Percentiles rank a stretch among this genome's conserved stretches.
phyloP scores from a whole-genome alignment of 2,329 filamentous ascomycete species.

The Neofusicoccum sp. region DNA sequence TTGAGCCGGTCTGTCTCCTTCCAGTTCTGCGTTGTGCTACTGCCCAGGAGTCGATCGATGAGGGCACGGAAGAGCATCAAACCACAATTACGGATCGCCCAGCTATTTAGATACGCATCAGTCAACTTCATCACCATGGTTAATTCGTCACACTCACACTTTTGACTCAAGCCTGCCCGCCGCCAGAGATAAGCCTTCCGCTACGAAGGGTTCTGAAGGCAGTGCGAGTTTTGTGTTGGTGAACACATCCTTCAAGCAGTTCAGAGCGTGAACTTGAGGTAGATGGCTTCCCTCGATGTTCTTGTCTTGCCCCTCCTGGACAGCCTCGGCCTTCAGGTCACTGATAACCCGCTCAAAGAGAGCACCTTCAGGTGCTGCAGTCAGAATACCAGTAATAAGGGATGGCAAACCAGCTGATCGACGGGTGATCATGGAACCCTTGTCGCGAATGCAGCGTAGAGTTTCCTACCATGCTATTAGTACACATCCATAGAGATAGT shows the following conservation, averaged over 20 bases:
- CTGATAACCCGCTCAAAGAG: constrained; percentile 68
- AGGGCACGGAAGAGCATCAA: constrained; percentile 85
- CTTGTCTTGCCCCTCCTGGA: constrained; percentile 51
- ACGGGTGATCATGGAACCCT: constrained; percentile 78
- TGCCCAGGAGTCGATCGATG: constrained; percentile 65
- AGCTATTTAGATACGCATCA: constrained; percentile 51
- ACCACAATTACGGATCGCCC: constrained; percentile 94
- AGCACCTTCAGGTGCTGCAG: constrained; percentile 58
- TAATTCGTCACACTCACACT: constrained; percentile 54
- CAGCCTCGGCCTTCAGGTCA: constrained; percentile 63
- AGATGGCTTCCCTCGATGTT: constrained; percentile 62
- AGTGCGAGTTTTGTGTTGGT: constrained; percentile 77
- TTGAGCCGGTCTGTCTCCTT: constrained; percentile 47
- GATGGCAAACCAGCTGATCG: constrained; percentile 91
- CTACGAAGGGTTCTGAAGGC: constrained; percentile 73
- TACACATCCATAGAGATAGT: neutral
- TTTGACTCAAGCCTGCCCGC: constrained; percentile 77
- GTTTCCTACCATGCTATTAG: constrained; percentile 53
- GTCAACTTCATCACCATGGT: constrained; percentile 1
- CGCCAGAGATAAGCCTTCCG: constrained; percentile 75
- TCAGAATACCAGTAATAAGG: constrained; percentile 78
- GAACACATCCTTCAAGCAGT: constrained; percentile 90
- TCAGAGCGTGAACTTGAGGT: constrained; percentile 92
- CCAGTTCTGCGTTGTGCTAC: constrained; percentile 54
- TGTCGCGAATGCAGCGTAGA: constrained; percentile 69